Conservation (phyloP, 2,329 filamentous ascomycete genomes). For the Plectosphaerella cucumerina region DNA sequence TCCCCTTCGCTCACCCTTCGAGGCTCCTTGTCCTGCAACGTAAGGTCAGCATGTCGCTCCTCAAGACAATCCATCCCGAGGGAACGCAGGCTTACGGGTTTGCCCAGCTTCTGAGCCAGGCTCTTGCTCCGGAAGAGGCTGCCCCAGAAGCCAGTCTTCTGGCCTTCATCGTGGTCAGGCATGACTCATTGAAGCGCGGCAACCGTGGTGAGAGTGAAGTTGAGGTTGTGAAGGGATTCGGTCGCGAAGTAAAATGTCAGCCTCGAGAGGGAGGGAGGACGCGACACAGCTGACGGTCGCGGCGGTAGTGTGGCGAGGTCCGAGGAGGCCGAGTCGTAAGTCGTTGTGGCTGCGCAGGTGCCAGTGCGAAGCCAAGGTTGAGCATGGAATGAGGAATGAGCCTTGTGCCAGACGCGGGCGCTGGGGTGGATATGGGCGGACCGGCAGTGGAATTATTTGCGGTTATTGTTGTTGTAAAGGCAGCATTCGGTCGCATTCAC, state of each 20-base stretch:
- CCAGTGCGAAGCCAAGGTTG: conserved; percentile 1
- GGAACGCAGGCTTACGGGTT: conserved; percentile 21
- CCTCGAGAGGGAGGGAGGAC: background rate
- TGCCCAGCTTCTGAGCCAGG: conserved; percentile 29
- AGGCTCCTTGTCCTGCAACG: conserved; percentile 24
- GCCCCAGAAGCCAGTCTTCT: conserved; percentile 42
- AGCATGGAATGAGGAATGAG: conserved; percentile 10
- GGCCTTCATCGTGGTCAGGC: conserved; percentile 25
- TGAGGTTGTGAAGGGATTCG: background rate
- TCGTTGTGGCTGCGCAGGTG: conserved; percentile 12
- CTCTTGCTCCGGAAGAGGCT: conserved; percentile 45
- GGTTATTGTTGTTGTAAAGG: too few relatives aligned
- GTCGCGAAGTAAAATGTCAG: background rate
- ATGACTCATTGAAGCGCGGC: conserved; percentile 15
- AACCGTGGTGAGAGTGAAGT: background rate
- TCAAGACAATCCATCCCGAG: background rate
- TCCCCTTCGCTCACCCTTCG: conserved; percentile 29
- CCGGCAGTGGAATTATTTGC: too few relatives aligned
- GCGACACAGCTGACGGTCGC: conserved; percentile 1
- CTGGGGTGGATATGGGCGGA: background rate
- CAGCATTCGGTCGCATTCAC: too few relatives aligned
- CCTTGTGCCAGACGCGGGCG: background rate
- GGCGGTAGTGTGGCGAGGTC: conserved; percentile 3
- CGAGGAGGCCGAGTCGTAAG: conserved; percentile 9
- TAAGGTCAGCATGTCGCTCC: conserved; percentile 1